phyloP scores from a whole-genome alignment of 108 stramenopile species.

The Heterococcus sp. region DNA sequence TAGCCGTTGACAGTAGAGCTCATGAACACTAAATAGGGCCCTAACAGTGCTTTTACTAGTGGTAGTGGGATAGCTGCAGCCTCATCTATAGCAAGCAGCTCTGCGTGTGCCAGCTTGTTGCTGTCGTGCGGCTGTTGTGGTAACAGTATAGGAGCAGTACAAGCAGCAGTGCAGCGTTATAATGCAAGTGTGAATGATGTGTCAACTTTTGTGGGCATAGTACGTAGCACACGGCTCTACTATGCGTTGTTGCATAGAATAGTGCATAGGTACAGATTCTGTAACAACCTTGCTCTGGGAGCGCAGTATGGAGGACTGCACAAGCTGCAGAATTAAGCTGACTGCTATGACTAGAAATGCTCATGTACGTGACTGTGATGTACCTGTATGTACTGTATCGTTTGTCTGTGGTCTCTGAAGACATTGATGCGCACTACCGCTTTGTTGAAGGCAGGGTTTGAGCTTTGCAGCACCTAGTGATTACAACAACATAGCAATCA shows the following conservation, averaged over 20 bases:
- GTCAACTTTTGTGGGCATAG: too few species aligned
- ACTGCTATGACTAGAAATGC: too few species aligned
- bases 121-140: slow-evolving; percentile 60
- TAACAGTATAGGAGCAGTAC: too few species aligned
- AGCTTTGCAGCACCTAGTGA: slow-evolving; percentile 30
- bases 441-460: slow-evolving; percentile 43
- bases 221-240: too few species aligned
- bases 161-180: too few species aligned
- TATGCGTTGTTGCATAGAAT: too few species aligned
- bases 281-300: too few species aligned
- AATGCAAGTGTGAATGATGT: too few species aligned
- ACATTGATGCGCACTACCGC: slow-evolving; percentile 80
- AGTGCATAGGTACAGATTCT: too few species aligned
- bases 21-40: slow-evolving; percentile 72
- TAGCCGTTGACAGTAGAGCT: slow-evolving; percentile 97
- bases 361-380: slow-evolving; percentile 22
- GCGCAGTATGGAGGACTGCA: too few species aligned
- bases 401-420: slow-evolving; percentile 83
- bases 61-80: slow-evolving; percentile 99
- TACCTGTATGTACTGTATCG: slow-evolving; percentile 78
- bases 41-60: slow-evolving; percentile 78
- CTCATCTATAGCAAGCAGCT: slow-evolving; percentile 96
- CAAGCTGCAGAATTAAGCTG: too few species aligned
- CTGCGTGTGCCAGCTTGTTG: slow-evolving; percentile 85
- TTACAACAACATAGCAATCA: too few species aligned